A percentile compares a stretch with the other conserved stretches of the same genome.
Evolutionary conservation across 441 rosid genomes (phyloP).

Genomic region (Breynia disticha): DNA sequence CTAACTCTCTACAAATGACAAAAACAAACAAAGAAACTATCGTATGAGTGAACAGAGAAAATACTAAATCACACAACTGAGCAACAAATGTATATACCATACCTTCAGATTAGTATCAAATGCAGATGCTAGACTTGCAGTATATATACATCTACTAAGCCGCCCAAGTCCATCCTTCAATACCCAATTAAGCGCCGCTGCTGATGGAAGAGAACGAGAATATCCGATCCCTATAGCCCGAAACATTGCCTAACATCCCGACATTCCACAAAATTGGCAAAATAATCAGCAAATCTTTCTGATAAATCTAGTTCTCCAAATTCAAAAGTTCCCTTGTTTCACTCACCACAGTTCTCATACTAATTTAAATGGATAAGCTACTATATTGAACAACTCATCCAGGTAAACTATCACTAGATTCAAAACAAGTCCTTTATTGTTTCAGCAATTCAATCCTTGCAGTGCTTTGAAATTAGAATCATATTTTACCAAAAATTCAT

Average conservation of each 20-base stretch:
- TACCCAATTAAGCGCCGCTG: constrained; percentile 93
- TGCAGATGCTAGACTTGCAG: constrained; percentile 82
- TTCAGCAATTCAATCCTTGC: not conserved
- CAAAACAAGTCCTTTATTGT: not conserved
- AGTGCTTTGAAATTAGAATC: not conserved
- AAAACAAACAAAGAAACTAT: constrained; percentile 8
- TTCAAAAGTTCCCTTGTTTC: no score
- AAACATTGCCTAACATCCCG: constrained; percentile 62
- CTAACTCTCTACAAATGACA: constrained; percentile 59
- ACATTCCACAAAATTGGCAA: constrained; percentile 5
- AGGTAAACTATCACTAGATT: no score
- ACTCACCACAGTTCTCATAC: no score
- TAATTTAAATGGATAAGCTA: no score
- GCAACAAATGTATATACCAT: not conserved
- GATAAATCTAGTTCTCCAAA: no score
- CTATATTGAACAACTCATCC: no score
- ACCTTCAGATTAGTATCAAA: constrained; percentile 95
- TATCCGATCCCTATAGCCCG: constrained; percentile 86
- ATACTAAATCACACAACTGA: constrained; percentile 1
- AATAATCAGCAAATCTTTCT: no score
- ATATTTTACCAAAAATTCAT: not conserved
- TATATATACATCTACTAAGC: constrained; percentile 79
- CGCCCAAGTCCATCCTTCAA: constrained; percentile 91
- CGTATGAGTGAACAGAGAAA: not conserved
- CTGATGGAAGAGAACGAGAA: constrained; percentile 73